Evolutionary conservation across 805 yeast genomes (phyloP), one percentile per base, ranked within the genome.

Genomic region (Lipomyces kockii): DNA sequence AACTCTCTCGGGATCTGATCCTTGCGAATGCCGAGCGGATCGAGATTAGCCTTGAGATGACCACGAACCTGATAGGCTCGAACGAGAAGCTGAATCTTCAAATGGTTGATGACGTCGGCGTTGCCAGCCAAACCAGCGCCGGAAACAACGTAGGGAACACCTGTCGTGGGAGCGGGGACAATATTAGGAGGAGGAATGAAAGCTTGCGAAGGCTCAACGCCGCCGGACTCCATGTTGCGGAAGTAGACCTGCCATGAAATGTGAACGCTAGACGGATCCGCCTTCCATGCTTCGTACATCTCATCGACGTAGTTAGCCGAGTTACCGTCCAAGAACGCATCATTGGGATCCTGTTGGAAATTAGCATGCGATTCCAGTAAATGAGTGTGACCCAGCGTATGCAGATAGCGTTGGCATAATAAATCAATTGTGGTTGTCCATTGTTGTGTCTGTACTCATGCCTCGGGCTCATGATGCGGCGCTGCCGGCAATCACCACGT

Each of bases 11-110:
- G 98, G 57, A 84, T 71, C 76, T 87, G 90, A 74, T 95, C 98
- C 77, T 88, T 91, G 22, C 93, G 87, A 76, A 94, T 90, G 49
- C 90, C 94, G 77, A 95, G 83, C n/a, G 99, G 99, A 80, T 95
- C 99, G 70, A 92, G 89, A 75, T 88, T 89, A 58, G 98, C 98
- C 83, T 91, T 91, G 80, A 89, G 90, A 80, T 95, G 99, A 73
- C 99, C 99, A 81, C 98, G 88, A 62, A 95, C 99, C 83, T 95
- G 99, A 82, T 93, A 95, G 37, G 99, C 99, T 80, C 99, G 90
- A 71, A 96, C 98, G 75, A 95, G 85, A 74, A 95, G 86, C 84
- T 95, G 99, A 20, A 92, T 96, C 80, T 95, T 95, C 84, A 95
- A 86, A 79, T 95, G 98, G 70, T 91, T 85, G 71, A 90, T 84